Evolutionary conservation across 208 protist species (phyloP), one percentile per base, ranked within the genome.

Genomic region (Wallacemonas sp.): DNA sequence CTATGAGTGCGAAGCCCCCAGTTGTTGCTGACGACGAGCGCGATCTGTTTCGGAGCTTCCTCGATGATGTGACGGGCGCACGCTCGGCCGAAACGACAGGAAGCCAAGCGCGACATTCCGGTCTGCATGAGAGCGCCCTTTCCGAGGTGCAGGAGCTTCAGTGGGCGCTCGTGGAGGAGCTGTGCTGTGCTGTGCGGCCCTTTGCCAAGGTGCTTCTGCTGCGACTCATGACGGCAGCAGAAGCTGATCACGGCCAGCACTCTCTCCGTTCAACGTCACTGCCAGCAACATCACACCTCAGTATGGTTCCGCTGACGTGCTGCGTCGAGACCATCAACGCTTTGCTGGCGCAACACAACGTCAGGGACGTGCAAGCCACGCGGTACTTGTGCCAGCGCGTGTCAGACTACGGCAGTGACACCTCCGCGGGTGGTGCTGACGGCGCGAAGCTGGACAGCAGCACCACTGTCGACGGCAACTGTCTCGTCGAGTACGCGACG

Each of bases 301-400:
- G 32, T 33, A 49, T 44, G 17, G 36, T 60, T 6, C n/a, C 71
- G 19, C 43, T 52, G 49, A 2, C 60, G 5, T 57, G 41, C 36
- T 92, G 86, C 41, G 71, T 76, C 8, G 82, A 87, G 76, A 81
- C 78, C 5, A 68, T 86, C 17, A 89, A 89, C 63, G 61, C 46
- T n/a, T 61, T 93, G 26, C 66, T 93, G n/a, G 75, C 83, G 68
- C 68, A 62, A 34, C 74, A 81, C 41, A 71, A 70, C 11, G 69
- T 86, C 21, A 19, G 27, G 17, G 23, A 24, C n/a, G 48, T 77
- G 46, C 65, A 65, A 4, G 76, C 70, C 33, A 77, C 76, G 26
- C 65, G 47, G 24, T 21, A 29, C 11, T 43, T 80, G 33, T 80
- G 74, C 52, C 41, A 46, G 33, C 5, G 27, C 9, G 24, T 67